Percentiles rank a stretch among this genome's conserved stretches.
Conservation (phyloP, 225 moss, liverwort and hornwort species). For the Bryoerythrophyllum caledonicum region DNA sequence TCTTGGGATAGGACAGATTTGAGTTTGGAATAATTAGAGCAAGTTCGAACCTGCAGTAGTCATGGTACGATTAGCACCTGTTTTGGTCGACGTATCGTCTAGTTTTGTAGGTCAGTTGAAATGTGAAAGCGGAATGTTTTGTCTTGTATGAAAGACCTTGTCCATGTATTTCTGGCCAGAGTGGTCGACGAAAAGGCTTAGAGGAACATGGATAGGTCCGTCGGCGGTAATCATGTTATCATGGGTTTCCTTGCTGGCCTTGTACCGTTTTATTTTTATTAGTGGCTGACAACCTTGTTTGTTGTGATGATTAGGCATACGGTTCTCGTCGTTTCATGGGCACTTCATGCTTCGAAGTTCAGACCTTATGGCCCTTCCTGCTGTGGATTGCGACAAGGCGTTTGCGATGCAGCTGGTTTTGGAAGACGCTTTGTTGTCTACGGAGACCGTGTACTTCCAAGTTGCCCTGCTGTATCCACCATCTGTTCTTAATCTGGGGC, state of each 20-base stretch:
- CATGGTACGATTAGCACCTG: background rate
- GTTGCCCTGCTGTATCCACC: slow-evolving; percentile 91
- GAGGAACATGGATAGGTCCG: too few species aligned
- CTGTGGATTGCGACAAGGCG: slow-evolving; percentile 93
- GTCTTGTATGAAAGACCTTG: too few species aligned
- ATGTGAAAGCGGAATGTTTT: background rate
- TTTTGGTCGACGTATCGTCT: background rate
- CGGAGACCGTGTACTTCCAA: slow-evolving; percentile 93
- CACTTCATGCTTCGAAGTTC: slow-evolving; percentile 99
- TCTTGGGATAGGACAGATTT: background rate
- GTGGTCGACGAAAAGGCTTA: too few species aligned
- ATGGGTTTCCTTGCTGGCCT: background rate
- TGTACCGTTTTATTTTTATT: background rate
- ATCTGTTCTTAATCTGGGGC: slow-evolving; percentile 3
- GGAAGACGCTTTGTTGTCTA: slow-evolving; percentile 86
- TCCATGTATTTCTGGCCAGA: too few species aligned
- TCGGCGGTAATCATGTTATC: background rate
- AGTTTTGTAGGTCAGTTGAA: background rate
- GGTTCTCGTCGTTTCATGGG: slow-evolving; percentile 82
- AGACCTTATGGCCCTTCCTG: slow-evolving; percentile 90
- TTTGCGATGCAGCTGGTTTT: slow-evolving; percentile 89
- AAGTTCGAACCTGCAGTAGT: background rate
- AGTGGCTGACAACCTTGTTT: background rate
- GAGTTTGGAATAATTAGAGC: background rate
- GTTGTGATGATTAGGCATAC: slow-evolving; percentile 59